A percentile compares a stretch with the other conserved stretches of the same genome.
Conservation (phyloP, 2,329 filamentous ascomycete genomes). For the Sporothrix inflata region DNA sequence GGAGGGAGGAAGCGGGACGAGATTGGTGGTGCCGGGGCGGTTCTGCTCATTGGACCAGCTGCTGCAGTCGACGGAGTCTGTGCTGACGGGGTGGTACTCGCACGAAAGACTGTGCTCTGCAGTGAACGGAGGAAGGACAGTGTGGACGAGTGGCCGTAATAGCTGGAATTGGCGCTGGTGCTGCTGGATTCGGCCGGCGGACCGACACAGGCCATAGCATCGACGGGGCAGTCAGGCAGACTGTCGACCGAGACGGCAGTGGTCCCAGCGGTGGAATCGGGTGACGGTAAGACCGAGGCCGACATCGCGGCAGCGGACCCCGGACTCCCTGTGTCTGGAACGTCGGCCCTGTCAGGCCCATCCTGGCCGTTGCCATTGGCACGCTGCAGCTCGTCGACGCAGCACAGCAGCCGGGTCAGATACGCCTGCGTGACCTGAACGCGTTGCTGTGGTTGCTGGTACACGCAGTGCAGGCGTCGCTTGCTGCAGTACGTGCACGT, state of each 20-base stretch:
- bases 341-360: not conserved
- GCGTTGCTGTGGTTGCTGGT: constrained; percentile 23
- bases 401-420: not conserved
- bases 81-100: not conserved
- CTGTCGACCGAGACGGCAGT: not conserved
- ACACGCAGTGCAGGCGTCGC: constrained; percentile 15
- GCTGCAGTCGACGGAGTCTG: not conserved
- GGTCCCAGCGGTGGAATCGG: not conserved
- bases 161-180: not conserved
- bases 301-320: not conserved
- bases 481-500: constrained; percentile 23
- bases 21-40: not conserved
- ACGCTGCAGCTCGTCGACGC: not conserved
- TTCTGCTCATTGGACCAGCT: not conserved
- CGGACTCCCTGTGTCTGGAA: not conserved
- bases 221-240: not conserved
- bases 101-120: not conserved
- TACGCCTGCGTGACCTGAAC: constrained; percentile 26
- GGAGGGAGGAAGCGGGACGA: constrained; percentile 10
- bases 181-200: not conserved
- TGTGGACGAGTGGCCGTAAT: constrained; percentile 23
- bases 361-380: not conserved
- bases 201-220: not conserved
- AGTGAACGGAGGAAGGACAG: constrained; percentile 14
- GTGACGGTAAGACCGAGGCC: not conserved